Conservation (phyloP, 805 yeast genomes). For the Pichia kluyveri region DNA sequence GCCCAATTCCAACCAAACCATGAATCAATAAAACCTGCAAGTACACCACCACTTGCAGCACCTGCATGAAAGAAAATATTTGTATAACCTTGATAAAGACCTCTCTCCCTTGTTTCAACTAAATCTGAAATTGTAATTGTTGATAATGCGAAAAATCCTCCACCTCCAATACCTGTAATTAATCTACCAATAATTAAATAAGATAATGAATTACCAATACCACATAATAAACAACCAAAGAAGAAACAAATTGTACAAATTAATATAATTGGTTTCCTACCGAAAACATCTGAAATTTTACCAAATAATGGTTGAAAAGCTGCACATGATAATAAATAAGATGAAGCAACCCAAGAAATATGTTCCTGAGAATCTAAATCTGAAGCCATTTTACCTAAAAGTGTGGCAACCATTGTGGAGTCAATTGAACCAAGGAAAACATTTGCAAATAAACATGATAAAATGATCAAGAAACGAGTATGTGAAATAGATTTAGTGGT, state of each 20-base stretch:
- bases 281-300: conserved; percentile 45
- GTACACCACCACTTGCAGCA: conserved; percentile 59
- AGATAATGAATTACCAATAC: conserved; percentile 31
- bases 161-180: conserved; percentile 83
- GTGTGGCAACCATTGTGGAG: conserved; percentile 46
- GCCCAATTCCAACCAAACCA: conserved; percentile 61
- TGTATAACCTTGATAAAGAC: conserved; percentile 74
- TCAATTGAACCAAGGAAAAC: conserved; percentile 41
- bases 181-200: conserved; percentile 50
- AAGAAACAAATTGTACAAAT: conserved; percentile 26
- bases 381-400: conserved; percentile 41
- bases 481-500: background rate
- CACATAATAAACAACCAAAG: conserved; percentile 35
- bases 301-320: conserved; percentile 51
- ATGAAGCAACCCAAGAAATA: conserved; percentile 34
- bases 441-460: conserved; percentile 16
- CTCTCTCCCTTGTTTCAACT: conserved; percentile 68
- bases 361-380: conserved; percentile 38
- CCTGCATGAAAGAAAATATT: conserved; percentile 74
- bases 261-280: conserved; percentile 33
- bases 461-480: conserved; percentile 7
- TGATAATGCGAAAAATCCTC: conserved; percentile 69
- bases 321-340: conserved; percentile 33
- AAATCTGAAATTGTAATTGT: conserved; percentile 72
- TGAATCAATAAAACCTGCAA: conserved; percentile 50